phyloP scores from a whole-genome alignment of 2,329 filamentous ascomycete species.

The Clarireedia paspali region DNA sequence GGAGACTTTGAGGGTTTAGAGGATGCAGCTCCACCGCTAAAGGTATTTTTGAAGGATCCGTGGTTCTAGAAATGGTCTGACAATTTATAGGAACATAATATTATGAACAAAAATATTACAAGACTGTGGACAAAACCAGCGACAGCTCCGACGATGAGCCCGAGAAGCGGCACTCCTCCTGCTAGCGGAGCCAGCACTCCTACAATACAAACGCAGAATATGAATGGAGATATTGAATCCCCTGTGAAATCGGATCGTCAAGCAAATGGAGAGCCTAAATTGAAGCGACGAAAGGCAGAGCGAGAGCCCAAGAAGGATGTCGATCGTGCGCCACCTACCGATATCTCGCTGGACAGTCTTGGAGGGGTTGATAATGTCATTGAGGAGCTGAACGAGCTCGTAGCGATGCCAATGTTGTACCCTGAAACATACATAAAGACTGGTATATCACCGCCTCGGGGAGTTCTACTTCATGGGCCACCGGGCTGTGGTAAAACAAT shows the following conservation, averaged over 20 bases:
- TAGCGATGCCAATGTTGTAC: constrained; percentile 64
- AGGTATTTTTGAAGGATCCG: constrained; percentile 16
- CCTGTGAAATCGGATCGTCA: constrained; percentile 41
- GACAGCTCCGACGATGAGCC: constrained; percentile 18
- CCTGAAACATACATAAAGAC: constrained; percentile 58
- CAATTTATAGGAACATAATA: constrained; percentile 42
- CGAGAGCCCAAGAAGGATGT: constrained; percentile 40
- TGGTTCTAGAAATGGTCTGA: not conserved
- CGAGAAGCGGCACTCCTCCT: constrained; percentile 18
- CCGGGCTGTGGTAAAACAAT: constrained; percentile 84
- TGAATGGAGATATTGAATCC: constrained; percentile 17
- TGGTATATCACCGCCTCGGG: constrained; percentile 62
- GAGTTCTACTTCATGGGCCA: constrained; percentile 73
- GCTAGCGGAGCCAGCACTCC: constrained; percentile 14
- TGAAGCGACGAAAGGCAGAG: constrained; percentile 56
- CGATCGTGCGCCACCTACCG: constrained; percentile 57
- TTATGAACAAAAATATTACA: constrained; percentile 59
- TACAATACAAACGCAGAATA: constrained; percentile 17
- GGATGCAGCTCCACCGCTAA: constrained; percentile 24
- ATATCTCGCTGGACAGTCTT: constrained; percentile 62
- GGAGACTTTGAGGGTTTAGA: constrained; percentile 43
- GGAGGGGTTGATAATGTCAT: constrained; percentile 71
- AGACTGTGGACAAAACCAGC: constrained; percentile 44
- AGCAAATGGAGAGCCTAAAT: constrained; percentile 56
- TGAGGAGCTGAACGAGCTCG: constrained; percentile 58